Base-by-base conservation (phyloP, 2,329 filamentous ascomycete genomes). In the Exserohilum rostratum region DNA sequence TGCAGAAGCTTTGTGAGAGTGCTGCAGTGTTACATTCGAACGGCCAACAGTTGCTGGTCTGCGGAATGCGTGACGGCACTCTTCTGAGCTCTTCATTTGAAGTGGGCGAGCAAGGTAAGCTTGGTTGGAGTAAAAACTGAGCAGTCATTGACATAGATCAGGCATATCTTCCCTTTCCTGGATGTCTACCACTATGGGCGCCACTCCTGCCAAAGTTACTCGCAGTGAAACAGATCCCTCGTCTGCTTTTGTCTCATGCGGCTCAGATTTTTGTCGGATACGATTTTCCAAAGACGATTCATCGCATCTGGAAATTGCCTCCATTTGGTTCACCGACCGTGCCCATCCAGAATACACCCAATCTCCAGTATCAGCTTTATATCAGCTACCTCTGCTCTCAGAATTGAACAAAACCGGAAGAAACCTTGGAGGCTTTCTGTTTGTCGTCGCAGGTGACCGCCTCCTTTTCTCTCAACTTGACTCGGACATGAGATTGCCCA, bases 391-490 rank as follows among this genome's bases (percentile, higher is more conserved):
- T 6, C 56, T 62, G 2, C 18, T 53, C 2, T n/a, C 10, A 3
- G 37, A 53, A 5, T 68, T 74, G 46, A 65, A 75, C 17, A 71
- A 75, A 31, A 61, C 71, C 20, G 70, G 76, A 12, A 68, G 78
- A 44, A 69, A 76, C 12, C 64, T 80, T 10, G 70, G 71, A 12
- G 77, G 77, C 2, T 77, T 79, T 33, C 66, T 84, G 9, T 77
- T 83, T 38, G 80, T 78, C 34, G 77, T 82, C 43, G 76, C 78
- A 15, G 78, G 79, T 22, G 74, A 76, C 10, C 74, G 79, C 22
- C 72, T 84, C 53, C 70, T 82, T 11, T 77, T 80, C 45, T 79
- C 80, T 22, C 78, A 77, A 34, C 59, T 84, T 29, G 78, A 80
- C 44, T 69, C 70, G 34, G 72, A 76, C 30, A 61, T 71, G 13